These are phyloP conservation scores for Colletotrichum sp. DNA, from an alignment of 2,329 filamentous ascomycete genomes.

Conservation along the genomic window DNA sequence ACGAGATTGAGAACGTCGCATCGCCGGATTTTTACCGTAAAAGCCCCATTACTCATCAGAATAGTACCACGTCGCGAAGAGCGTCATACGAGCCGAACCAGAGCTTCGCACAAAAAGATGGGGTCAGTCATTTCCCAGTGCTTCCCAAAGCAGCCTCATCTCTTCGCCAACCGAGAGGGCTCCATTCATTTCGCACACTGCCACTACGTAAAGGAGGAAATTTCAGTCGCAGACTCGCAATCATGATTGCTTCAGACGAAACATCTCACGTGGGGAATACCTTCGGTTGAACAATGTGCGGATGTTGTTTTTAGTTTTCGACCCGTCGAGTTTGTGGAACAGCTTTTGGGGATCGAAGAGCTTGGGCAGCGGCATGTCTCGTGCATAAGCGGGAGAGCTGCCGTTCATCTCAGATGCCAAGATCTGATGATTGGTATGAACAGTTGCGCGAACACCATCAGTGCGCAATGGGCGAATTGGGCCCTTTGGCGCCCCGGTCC, in stretches of 20 bases:
- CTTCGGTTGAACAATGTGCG: neutral
- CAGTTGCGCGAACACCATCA: neutral
- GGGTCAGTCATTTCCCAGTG: constrained; percentile 9
- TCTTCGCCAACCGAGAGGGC: neutral
- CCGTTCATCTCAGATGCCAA: neutral
- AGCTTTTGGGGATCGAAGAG: neutral
- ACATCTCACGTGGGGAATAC: neutral
- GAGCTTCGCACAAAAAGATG: neutral
- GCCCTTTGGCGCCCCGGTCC: neutral
- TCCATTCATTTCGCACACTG: neutral
- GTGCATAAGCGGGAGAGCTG: neutral
- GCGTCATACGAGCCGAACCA: neutral
- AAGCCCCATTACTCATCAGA: constrained; percentile 1
- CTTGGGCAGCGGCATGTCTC: neutral
- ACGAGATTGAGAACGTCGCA: neutral
- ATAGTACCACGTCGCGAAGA: neutral
- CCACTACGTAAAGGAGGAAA: neutral
- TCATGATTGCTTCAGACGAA: neutral
- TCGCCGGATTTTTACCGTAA: neutral
- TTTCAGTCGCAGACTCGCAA: neutral
- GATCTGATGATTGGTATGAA: neutral
- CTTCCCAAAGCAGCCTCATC: constrained; percentile 10
- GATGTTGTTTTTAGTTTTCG: neutral
- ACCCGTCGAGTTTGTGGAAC: neutral
- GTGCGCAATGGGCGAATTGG: neutral